Evolutionary conservation across 495 filamentous ascomycete genomes (phyloP).

Genomic region (Aspergillus cavernicola): DNA sequence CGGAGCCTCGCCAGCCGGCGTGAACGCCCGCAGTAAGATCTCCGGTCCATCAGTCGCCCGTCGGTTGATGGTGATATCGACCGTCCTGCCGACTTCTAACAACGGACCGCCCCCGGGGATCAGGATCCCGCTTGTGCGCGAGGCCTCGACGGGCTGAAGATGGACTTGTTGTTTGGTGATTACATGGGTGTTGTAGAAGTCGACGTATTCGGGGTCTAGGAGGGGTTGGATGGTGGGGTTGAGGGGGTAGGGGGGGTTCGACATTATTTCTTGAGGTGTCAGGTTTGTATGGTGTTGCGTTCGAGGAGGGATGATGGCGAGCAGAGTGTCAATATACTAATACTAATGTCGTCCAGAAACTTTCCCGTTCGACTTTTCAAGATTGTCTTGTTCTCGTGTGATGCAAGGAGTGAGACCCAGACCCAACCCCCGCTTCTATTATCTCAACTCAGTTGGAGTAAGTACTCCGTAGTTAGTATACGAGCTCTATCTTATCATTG

Average conservation of each 20-base stretch:
- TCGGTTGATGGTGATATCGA: constrained; percentile 45
- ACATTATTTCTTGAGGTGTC: no score
- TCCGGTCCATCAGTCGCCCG: constrained; percentile 46
- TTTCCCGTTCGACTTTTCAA: no score
- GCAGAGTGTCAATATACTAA: no score
- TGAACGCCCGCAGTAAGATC: constrained; percentile 45
- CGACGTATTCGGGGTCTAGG: constrained; percentile 50
- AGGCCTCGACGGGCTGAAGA: constrained; percentile 50
- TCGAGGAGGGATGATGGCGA: no score
- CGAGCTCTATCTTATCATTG: background rate
- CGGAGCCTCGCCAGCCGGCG: constrained; percentile 40
- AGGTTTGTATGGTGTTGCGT: no score
- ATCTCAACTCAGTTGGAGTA: no score
- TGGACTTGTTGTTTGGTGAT: constrained; percentile 49
- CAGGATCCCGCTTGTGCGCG: constrained; percentile 47
- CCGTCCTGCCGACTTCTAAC: constrained; percentile 46
- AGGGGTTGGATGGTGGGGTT: constrained; percentile 45
- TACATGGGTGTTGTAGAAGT: constrained; percentile 53
- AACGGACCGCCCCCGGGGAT: constrained; percentile 53
- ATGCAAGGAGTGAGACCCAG: background rate
- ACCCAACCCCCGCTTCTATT: no score
- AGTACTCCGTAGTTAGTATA: no score
- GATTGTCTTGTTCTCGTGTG: background rate
- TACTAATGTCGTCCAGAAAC: no score
- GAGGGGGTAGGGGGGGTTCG: constrained; percentile 52